Base-by-base conservation (phyloP, 768 basidiomycete genomes). In the Tubosaeta brunneosetosa region DNA sequence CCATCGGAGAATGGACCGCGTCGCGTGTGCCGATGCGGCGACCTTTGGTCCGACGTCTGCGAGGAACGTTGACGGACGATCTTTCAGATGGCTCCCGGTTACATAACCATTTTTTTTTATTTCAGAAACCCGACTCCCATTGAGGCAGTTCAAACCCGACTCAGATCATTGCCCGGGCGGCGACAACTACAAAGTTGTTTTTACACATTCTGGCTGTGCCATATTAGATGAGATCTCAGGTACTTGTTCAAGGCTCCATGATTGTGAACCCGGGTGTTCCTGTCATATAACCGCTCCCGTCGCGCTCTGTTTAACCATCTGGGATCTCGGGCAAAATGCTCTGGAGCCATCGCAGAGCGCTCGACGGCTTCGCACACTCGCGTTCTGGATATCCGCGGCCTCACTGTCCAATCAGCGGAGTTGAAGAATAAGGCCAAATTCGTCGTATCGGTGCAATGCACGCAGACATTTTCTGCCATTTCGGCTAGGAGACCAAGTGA, bases 1-100 rank as follows among this genome's bases (percentile, higher is more conserved):
- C 6, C n/a, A 6, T 46, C 44, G 25, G 13, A 17, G 45, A 34
- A 44, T 33, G 17, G 36, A 33, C 50, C 52, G 51, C 25, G 25
- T 45, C 36, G 48, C 52, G 55, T 64, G 63, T 33, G 44, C 41
- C 63, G 62, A 65, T 64, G 63, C 62, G 63, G 62, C 55, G 60
- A 64, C 62, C 60, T 62, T 22, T 42, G 37, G 27, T 7, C 47
- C 41, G 32, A 44, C 32, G 22, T 44, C 22, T 31, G 22, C 32
- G 40, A 56, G 43, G 49, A 50, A 53, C 31, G 25, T 25, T 29
- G 49, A 38, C 46, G 45, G 26, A 19, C 31, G 31, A 62, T 64
- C 54, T 25, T 41, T 44, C 32, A 41, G 33, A 36, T 17, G 22
- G 14, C 52, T 51, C 43, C 44, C 9, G 25, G 49, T 61, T 55